Percentiles rank a stretch among this genome's conserved stretches.
These are phyloP conservation scores for Pilasporangium apinafurcum DNA, from an alignment of 352 stramenopile species.

Conservation along the genomic window DNA sequence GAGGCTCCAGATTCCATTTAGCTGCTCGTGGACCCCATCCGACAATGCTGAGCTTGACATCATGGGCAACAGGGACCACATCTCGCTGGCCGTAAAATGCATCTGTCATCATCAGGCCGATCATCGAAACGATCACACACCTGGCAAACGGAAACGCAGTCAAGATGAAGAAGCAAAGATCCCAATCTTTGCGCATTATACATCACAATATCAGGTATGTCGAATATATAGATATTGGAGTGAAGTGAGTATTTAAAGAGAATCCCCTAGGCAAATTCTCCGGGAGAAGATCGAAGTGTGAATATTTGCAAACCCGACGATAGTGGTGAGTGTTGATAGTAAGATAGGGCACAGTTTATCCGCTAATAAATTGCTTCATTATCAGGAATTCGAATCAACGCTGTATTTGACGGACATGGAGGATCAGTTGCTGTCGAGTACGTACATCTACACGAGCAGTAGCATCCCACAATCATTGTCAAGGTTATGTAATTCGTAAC, in stretches of 20 bases:
- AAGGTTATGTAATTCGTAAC: too few species aligned
- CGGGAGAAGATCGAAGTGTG: slow-evolving; percentile 61
- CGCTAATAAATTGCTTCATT: not conserved
- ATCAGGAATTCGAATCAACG: slow-evolving; percentile 36
- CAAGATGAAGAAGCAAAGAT: slow-evolving; percentile 5
- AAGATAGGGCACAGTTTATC: not conserved
- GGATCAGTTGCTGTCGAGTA: slow-evolving; percentile 62
- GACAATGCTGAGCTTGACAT: slow-evolving; percentile 20
- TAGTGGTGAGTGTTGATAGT: slow-evolving; percentile 9
- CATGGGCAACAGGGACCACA: not conserved
- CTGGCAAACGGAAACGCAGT: not conserved
- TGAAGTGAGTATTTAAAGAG: not conserved
- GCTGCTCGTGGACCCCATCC: slow-evolving; percentile 43
- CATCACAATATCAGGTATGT: slow-evolving; percentile 50
- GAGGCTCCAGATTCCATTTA: slow-evolving; percentile 23
- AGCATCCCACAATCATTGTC: not conserved
- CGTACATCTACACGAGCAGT: slow-evolving; percentile 11
- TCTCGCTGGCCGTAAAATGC: slow-evolving; percentile 6
- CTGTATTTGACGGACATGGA: slow-evolving; percentile 66
- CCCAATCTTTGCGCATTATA: slow-evolving; percentile 26
- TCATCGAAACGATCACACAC: not conserved
- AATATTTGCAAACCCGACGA: slow-evolving; percentile 33
- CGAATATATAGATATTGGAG: not conserved
- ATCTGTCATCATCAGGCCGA: slow-evolving; percentile 5
- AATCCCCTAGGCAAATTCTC: slow-evolving; percentile 36